Percentiles rank a stretch among this genome's conserved stretches.
These are phyloP conservation scores for Hagleromyces aurorensis DNA, from an alignment of 805 yeast genomes.

Conservation along the genomic window DNA sequence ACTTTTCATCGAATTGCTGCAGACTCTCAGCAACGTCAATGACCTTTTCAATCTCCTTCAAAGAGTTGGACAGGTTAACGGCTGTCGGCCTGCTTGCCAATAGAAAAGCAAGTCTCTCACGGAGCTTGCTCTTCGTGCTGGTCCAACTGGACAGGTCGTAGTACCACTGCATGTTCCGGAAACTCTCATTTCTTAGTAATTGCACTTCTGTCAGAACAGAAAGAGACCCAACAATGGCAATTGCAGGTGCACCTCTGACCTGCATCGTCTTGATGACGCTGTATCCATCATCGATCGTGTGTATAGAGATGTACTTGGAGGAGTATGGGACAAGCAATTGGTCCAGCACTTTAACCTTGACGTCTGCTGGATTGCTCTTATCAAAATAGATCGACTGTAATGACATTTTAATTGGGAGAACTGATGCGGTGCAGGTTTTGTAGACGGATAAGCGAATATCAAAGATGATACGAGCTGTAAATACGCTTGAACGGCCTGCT, in stretches of 20 bases:
- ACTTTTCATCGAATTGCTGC: conserved; percentile 15
- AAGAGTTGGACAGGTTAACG: conserved; percentile 77
- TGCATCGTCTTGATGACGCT: conserved; percentile 84
- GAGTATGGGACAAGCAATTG: conserved; percentile 79
- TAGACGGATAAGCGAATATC: too few relatives aligned
- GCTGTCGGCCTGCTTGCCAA: conserved; percentile 90
- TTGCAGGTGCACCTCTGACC: conserved; percentile 98
- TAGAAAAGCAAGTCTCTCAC: conserved; percentile 51
- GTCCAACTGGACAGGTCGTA: conserved; percentile 30
- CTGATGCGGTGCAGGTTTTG: too few relatives aligned
- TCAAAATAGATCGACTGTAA: conserved; percentile 66
- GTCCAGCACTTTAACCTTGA: conserved; percentile 57
- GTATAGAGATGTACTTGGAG: conserved; percentile 56
- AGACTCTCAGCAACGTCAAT: conserved; percentile 28
- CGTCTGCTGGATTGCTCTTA: conserved; percentile 26
- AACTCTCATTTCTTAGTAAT: conserved; percentile 25
- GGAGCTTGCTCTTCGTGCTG: conserved; percentile 33
- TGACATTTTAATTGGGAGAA: conserved; percentile 30
- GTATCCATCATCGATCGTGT: conserved; percentile 65
- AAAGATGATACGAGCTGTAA: too few relatives aligned
- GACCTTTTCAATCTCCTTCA: conserved; percentile 29
- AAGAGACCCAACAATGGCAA: conserved; percentile 88
- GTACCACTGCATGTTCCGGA: conserved; percentile 18
- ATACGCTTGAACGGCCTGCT: too few relatives aligned
- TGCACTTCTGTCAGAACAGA: conserved; percentile 69